These are phyloP conservation scores for Scenedesmus sp. DNA, from an alignment of 163 green algal species.

Conservation along the genomic window DNA sequence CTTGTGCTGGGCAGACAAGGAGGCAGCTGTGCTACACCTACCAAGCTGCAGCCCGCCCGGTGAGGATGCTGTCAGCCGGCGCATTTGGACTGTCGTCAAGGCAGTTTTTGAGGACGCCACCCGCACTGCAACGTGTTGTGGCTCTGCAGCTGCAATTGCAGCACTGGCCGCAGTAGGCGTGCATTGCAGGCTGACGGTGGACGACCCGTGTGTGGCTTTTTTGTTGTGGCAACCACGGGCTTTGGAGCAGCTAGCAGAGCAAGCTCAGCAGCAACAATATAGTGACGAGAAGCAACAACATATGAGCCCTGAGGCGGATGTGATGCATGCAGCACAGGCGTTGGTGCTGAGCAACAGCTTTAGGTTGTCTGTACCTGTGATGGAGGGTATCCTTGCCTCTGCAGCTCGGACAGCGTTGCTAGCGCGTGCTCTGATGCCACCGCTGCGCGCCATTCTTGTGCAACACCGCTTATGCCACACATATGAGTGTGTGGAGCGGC, in stretches of 20 bases:
- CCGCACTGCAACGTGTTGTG: constrained; percentile 28
- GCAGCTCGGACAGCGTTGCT: constrained; percentile 32
- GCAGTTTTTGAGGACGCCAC: constrained; percentile 21
- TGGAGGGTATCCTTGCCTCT: not conserved
- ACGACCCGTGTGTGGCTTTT: constrained; percentile 46
- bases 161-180: constrained; percentile 35
- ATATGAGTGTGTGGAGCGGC: constrained; percentile 29
- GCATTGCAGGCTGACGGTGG: not conserved
- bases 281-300: not conserved
- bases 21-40: constrained; percentile 27
- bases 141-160: constrained; percentile 4
- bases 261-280: not conserved
- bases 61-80: not conserved
- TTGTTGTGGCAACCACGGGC: constrained; percentile 31
- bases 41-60: not conserved
- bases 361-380: constrained; percentile 25
- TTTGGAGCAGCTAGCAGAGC: not conserved
- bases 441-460: constrained; percentile 25
- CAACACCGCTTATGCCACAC: not conserved
- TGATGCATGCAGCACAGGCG: not conserved
- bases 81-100: constrained; percentile 23
- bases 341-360: not conserved
- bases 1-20: constrained; percentile 44
- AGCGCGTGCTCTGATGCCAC: constrained; percentile 29
- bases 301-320: not conserved